phyloP scores from a whole-genome alignment of 2,329 filamentous ascomycete species.

The Grosmannia serpens region DNA sequence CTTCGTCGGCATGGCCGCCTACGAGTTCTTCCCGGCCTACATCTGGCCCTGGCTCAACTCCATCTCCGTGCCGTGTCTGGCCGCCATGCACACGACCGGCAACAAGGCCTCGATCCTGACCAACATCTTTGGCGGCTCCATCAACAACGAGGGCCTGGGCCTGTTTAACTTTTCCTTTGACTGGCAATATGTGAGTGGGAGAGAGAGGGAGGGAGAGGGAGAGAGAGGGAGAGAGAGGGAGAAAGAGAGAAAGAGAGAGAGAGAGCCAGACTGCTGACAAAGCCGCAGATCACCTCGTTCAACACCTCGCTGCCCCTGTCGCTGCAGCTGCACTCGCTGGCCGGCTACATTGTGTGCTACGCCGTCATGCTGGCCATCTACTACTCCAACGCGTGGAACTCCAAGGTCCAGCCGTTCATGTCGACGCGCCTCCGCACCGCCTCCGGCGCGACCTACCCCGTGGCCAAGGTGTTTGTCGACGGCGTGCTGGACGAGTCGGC shows the following conservation, averaged over 20 bases:
- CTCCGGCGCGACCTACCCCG: conserved; percentile 29
- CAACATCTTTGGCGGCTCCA: conserved; percentile 37
- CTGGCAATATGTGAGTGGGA: conserved; percentile 38
- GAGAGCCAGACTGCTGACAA: not conserved
- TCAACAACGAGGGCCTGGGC: conserved; percentile 40
- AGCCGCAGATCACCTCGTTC: conserved; percentile 38
- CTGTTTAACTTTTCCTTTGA: conserved; percentile 39
- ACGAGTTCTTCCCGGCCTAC: conserved; percentile 43
- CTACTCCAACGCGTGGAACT: conserved; percentile 35
- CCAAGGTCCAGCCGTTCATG: conserved; percentile 40
- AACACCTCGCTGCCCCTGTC: conserved; percentile 40
- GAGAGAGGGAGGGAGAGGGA: conserved; percentile 17
- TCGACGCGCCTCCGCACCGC: conserved; percentile 32
- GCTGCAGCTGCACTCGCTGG: conserved; percentile 33
- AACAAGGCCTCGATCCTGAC: conserved; percentile 30
- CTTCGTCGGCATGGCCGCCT: conserved; percentile 31
- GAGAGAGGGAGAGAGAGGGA: too few species aligned
- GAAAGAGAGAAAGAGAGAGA: too few species aligned
- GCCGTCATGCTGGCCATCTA: conserved; percentile 39
- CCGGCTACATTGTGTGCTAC: conserved; percentile 37
- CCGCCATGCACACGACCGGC: conserved; percentile 37
- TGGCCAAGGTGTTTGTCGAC: conserved; percentile 25
- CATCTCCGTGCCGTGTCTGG: conserved; percentile 41
- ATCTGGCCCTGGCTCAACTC: conserved; percentile 44
- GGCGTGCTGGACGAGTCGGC: conserved; percentile 29